Evolutionary conservation across 2,329 filamentous ascomycete species (phyloP).

Genomic region (Clonostachys solani): DNA sequence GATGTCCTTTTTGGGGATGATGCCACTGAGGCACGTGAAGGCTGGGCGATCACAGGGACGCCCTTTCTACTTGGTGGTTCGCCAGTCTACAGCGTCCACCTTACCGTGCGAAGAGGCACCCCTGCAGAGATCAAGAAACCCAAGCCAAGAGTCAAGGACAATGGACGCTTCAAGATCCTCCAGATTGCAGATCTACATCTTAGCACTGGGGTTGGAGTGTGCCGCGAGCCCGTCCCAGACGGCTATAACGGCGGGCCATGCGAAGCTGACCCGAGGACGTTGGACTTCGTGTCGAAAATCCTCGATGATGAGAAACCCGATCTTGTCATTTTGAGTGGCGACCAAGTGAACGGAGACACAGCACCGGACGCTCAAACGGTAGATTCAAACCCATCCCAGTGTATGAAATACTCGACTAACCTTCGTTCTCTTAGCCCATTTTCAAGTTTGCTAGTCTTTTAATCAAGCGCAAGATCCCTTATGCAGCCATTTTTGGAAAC

Average conservation of each 20-base stretch:
- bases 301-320: slow-evolving; percentile 93
- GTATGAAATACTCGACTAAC: background rate
- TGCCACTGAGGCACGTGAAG: slow-evolving; percentile 81
- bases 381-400: slow-evolving; percentile 18
- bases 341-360: slow-evolving; percentile 93
- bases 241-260: slow-evolving; percentile 71
- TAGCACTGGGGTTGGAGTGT: slow-evolving; percentile 81
- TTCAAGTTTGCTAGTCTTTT: slow-evolving; percentile 89
- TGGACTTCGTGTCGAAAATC: slow-evolving; percentile 81
- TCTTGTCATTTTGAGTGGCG: slow-evolving; percentile 84
- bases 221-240: slow-evolving; percentile 80
- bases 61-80: slow-evolving; percentile 55
- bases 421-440: slow-evolving; percentile 55
- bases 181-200: slow-evolving; percentile 93
- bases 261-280: slow-evolving; percentile 84
- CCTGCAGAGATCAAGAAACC: slow-evolving; percentile 63
- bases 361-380: slow-evolving; percentile 86
- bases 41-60: slow-evolving; percentile 76
- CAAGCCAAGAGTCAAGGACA: slow-evolving; percentile 73
- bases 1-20: slow-evolving; percentile 89
- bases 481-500: slow-evolving; percentile 93
- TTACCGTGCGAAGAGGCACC: slow-evolving; percentile 74
- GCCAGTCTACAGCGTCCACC: slow-evolving; percentile 61
- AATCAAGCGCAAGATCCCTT: slow-evolving; percentile 83
- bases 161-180: slow-evolving; percentile 96